Conservation (phyloP, 441 rosid genomes). For the Erodium texanum region DNA sequence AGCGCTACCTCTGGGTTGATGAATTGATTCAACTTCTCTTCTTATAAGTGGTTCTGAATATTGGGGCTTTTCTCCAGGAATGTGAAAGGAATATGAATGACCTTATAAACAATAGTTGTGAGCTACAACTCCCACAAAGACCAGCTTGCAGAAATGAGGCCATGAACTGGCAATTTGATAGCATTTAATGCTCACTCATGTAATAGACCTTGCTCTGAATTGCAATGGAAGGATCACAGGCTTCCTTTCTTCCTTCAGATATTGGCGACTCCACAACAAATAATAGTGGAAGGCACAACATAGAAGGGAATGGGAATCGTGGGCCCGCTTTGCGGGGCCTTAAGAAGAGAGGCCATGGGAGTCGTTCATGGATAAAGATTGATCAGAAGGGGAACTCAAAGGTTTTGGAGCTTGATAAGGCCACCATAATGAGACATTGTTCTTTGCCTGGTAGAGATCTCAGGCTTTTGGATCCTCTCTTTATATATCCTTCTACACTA, state of each 20-base stretch:
- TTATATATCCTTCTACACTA: conserved; percentile 81
- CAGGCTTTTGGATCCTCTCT: conserved; percentile 87
- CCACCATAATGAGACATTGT: conserved; percentile 84
- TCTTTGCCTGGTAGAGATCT: conserved; percentile 88
- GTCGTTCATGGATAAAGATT: conserved; percentile 91
- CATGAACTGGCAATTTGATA: conserved; percentile 8
- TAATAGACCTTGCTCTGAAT: conserved; percentile 12
- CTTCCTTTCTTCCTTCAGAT: conserved; percentile 22
- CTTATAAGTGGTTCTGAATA: neutral
- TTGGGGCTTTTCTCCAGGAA: conserved; percentile 22
- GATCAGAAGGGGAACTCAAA: conserved; percentile 57
- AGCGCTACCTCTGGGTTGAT: neutral
- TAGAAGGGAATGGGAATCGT: conserved; percentile 14
- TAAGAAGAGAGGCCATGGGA: conserved; percentile 85
- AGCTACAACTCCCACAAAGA: conserved; percentile 11
- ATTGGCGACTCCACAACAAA: conserved; percentile 29
- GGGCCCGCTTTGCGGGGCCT: conserved; percentile 37
- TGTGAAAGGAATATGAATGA: conserved; percentile 20
- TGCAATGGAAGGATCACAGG: conserved; percentile 41
- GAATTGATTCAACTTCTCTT: neutral
- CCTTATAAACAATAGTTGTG: neutral
- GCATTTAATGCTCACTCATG: conserved; percentile 20
- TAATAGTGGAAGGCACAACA: conserved; percentile 34
- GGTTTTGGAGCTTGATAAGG: conserved; percentile 75
- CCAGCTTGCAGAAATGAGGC: conserved; percentile 6